Conservation (phyloP, 371 early-diverging fungal species). For the Mortierella sp. region DNA sequence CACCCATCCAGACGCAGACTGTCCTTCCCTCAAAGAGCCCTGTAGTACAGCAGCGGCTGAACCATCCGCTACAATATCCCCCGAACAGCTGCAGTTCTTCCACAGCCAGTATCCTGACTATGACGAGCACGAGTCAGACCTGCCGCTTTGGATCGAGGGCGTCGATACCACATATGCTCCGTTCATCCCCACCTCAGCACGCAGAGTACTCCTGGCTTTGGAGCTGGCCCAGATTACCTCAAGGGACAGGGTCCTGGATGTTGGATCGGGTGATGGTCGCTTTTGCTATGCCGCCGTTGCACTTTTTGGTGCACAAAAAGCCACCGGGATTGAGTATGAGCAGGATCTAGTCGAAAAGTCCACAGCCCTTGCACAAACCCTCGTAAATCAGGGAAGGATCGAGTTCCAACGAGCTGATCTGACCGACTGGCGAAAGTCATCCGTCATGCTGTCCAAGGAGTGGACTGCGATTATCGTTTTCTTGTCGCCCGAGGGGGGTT, state of each 20-base stretch:
- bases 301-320: slow-evolving; percentile 59
- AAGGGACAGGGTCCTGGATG: slow-evolving; percentile 64
- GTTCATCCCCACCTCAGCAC: slow-evolving; percentile 72
- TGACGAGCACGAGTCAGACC: slow-evolving; percentile 36
- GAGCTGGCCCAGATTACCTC: slow-evolving; percentile 59
- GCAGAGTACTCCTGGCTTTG: slow-evolving; percentile 64
- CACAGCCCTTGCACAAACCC: slow-evolving; percentile 50
- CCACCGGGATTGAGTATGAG: slow-evolving; percentile 71
- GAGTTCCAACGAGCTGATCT: slow-evolving; percentile 63
- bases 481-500: slow-evolving; percentile 69
- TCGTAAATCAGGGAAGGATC: slow-evolving; percentile 35
- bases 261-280: slow-evolving; percentile 77
- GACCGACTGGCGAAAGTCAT: slow-evolving; percentile 52
- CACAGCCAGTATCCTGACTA: slow-evolving; percentile 38
- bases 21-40: too few relatives aligned
- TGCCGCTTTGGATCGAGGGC: slow-evolving; percentile 71
- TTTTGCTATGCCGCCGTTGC: slow-evolving; percentile 67
- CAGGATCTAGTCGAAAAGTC: slow-evolving; percentile 60
- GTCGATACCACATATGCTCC: slow-evolving; percentile 68
- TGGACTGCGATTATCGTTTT: slow-evolving; percentile 68
- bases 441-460: slow-evolving; percentile 47
- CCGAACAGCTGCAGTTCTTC: slow-evolving; percentile 15
- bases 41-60: too few relatives aligned
- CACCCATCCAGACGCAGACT: too few relatives aligned
- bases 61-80: too few relatives aligned